Evolutionary conservation across 2,329 filamentous ascomycete species (phyloP).

Genomic region (Parafenestella ontariensis): DNA sequence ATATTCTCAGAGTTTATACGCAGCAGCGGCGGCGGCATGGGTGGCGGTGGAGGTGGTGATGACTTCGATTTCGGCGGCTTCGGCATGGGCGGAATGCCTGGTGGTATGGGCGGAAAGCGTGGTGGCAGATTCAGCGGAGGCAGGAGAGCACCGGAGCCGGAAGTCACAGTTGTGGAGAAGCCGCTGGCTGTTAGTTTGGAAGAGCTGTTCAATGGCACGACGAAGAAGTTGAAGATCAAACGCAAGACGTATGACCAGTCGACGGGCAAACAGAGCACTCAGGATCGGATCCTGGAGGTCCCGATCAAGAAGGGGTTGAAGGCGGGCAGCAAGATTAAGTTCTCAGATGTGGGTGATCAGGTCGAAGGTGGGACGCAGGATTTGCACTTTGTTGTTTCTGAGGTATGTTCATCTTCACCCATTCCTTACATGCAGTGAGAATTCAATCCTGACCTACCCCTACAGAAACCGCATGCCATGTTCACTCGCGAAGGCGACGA

Average conservation of each 20-base stretch:
- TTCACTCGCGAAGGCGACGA: slow-evolving; percentile 91
- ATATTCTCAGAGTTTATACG: slow-evolving; percentile 88
- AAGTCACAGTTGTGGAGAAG: slow-evolving; percentile 90
- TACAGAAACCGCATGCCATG: slow-evolving; percentile 82
- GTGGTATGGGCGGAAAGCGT: slow-evolving; percentile 39
- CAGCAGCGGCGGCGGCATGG: slow-evolving; percentile 58
- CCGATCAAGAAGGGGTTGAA: slow-evolving; percentile 96
- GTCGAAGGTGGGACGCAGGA: slow-evolving; percentile 96
- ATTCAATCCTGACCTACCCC: slow-evolving; percentile 21
- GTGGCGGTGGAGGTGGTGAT: slow-evolving; percentile 61
- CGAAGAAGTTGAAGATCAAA: slow-evolving; percentile 98
- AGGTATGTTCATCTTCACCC: slow-evolving; percentile 66
- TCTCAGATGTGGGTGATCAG: slow-evolving; percentile 95
- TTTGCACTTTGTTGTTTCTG: slow-evolving; percentile 90
- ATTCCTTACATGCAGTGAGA: not conserved
- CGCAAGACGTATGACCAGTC: slow-evolving; percentile 88
- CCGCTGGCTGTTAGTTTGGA: slow-evolving; percentile 82
- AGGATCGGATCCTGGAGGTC: slow-evolving; percentile 91
- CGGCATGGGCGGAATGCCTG: slow-evolving; percentile 44
- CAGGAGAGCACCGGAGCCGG: slow-evolving; percentile 68
- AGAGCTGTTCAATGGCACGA: slow-evolving; percentile 84
- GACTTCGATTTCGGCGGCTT: slow-evolving; percentile 57
- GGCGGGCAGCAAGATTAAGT: slow-evolving; percentile 98
- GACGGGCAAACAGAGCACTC: slow-evolving; percentile 80
- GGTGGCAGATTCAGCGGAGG: slow-evolving; percentile 49